phyloP scores from a whole-genome alignment of 2,329 filamentous ascomycete species.

The Aspergillus quadrilineatus region DNA sequence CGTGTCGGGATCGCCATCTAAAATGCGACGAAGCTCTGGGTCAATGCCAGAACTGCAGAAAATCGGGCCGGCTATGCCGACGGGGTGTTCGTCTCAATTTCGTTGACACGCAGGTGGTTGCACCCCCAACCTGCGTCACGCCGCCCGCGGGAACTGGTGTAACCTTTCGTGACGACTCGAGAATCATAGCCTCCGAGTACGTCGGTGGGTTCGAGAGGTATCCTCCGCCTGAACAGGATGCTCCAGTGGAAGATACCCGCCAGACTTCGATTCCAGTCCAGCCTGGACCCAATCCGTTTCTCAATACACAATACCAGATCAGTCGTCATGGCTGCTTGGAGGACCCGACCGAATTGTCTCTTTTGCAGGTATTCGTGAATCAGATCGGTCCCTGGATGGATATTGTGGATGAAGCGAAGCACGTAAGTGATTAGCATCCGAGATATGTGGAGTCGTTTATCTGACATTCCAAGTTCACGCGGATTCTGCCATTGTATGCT shows the following conservation, averaged over 20 bases:
- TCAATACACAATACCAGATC: constrained; percentile 38
- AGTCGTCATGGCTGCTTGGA: constrained; percentile 64
- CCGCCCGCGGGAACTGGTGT: constrained; percentile 68
- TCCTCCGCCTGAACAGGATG: constrained; percentile 52
- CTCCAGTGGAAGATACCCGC: constrained; percentile 28
- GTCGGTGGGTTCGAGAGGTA: constrained; percentile 75
- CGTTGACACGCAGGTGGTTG: constrained; percentile 75
- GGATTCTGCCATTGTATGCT: constrained; percentile 77
- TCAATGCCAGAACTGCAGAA: constrained; percentile 75
- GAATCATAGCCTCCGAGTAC: constrained; percentile 88
- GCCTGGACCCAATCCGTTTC: constrained; percentile 31
- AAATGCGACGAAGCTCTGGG: constrained; percentile 80
- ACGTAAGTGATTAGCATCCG: constrained; percentile 47
- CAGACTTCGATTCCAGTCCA: constrained; percentile 28
- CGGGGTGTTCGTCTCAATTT: constrained; percentile 87
- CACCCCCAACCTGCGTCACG: constrained; percentile 60
- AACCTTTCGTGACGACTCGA: constrained; percentile 82
- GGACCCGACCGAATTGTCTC: constrained; percentile 74
- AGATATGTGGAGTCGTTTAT: background rate
- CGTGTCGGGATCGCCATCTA: constrained; percentile 82
- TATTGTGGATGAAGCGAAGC: constrained; percentile 77
- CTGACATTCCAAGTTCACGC: constrained; percentile 61
- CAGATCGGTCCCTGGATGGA: constrained; percentile 95
- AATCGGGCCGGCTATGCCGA: constrained; percentile 82
- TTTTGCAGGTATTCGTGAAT: constrained; percentile 89